These are phyloP conservation scores for Serpula lacrymans DNA, from an alignment of 768 basidiomycete genomes.

Conservation along the genomic window DNA sequence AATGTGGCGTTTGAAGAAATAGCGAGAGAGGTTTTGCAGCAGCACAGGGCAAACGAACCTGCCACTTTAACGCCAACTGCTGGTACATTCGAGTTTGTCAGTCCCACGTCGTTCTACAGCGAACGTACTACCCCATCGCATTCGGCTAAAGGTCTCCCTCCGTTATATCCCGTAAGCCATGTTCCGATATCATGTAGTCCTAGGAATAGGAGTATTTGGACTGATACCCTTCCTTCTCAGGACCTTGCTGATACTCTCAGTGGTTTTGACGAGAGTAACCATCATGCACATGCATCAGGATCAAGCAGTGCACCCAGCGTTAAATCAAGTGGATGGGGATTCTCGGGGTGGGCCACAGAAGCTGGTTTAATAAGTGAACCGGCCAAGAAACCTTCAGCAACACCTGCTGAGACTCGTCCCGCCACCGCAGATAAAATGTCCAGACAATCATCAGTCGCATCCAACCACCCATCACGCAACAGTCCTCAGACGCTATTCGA, in stretches of 20 bases:
- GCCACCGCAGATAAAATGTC: conserved; percentile 27
- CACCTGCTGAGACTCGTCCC: conserved; percentile 14
- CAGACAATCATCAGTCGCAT: conserved; percentile 25
- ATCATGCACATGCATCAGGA: too few relatives aligned
- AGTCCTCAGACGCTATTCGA: conserved; percentile 14
- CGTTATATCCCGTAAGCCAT: too few relatives aligned
- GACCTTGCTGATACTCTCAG: too few relatives aligned
- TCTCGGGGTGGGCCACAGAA: conserved; percentile 31
- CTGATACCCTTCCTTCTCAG: too few relatives aligned
- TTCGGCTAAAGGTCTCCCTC: too few relatives aligned
- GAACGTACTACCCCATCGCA: too few relatives aligned
- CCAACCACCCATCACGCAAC: conserved; percentile 12
- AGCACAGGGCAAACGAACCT: not conserved
- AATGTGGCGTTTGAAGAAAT: conserved; percentile 17
- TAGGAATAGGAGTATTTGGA: too few relatives aligned
- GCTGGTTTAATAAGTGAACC: conserved; percentile 16
- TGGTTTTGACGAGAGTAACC: too few relatives aligned
- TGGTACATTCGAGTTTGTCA: conserved; percentile 8
- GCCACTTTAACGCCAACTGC: conserved; percentile 4
- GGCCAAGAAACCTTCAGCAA: not conserved
- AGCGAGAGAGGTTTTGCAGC: conserved; percentile 5
- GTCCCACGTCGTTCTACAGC: conserved; percentile 4
- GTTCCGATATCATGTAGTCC: too few relatives aligned
- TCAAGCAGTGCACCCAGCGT: conserved; percentile 3
- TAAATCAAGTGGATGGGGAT: conserved; percentile 13